Conservation (phyloP, 352 stramenopile genomes). For the Pythium angustatum region DNA sequence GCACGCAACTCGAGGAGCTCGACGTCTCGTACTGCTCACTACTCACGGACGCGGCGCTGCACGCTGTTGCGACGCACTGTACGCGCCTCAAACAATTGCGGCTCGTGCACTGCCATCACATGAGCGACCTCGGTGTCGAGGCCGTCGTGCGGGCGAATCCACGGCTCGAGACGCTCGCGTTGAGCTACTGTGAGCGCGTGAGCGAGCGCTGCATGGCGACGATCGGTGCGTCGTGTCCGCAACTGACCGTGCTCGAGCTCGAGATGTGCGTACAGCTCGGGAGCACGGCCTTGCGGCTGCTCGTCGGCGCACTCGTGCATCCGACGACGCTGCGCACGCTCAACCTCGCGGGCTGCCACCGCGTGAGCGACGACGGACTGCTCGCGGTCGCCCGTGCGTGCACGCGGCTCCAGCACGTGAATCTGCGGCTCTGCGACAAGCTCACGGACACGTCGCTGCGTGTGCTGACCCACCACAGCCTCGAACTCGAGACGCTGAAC, state of each 20-base stretch:
- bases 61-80: conserved; percentile 53
- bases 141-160: conserved; percentile 50
- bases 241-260: conserved; percentile 46
- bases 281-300: conserved; percentile 54
- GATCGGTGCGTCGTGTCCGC: conserved; percentile 49
- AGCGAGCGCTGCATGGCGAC: conserved; percentile 61
- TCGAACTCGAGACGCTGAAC: conserved; percentile 75
- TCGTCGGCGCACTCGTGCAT: conserved; percentile 46
- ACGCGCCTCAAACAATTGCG: conserved; percentile 39
- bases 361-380: conserved; percentile 79
- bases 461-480: conserved; percentile 80
- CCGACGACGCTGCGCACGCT: conserved; percentile 58
- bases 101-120: conserved; percentile 58
- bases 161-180: conserved; percentile 52
- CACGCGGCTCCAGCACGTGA: conserved; percentile 65
- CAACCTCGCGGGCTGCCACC: conserved; percentile 77
- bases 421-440: conserved; percentile 78
- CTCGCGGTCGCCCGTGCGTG: conserved; percentile 63
- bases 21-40: conserved; percentile 71
- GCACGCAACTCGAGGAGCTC: conserved; percentile 69
- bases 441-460: conserved; percentile 77
- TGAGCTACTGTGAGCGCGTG: conserved; percentile 72
- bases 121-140: conserved; percentile 81
- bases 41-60: conserved; percentile 60
- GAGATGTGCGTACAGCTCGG: conserved; percentile 68